Evolutionary conservation across 2,329 filamentous ascomycete genomes (phyloP).

Genomic region (Sporothrix sp.): DNA sequence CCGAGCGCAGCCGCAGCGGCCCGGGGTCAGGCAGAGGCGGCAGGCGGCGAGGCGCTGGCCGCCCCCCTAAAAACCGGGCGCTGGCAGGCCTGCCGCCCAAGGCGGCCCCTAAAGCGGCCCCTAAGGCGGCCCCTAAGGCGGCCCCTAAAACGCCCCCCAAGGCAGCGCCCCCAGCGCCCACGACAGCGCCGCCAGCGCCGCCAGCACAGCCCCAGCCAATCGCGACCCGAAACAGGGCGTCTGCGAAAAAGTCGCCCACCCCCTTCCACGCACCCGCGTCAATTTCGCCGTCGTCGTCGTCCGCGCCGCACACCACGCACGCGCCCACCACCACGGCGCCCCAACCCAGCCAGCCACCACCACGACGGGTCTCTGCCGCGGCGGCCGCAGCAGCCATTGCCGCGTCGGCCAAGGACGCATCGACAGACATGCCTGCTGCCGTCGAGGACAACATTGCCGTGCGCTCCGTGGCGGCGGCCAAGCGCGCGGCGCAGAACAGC

Average conservation of each 20-base stretch:
- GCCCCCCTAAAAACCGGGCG: slow-evolving; percentile 13
- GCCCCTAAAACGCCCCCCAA: too few species aligned
- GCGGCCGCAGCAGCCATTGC: slow-evolving; percentile 10
- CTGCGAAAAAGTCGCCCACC: slow-evolving; percentile 21
- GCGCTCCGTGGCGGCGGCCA: slow-evolving; percentile 10
- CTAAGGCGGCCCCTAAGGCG: too few species aligned
- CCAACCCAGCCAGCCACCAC: slow-evolving; percentile 10
- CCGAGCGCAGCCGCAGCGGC: slow-evolving; percentile 2
- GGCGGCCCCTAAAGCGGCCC: not conserved
- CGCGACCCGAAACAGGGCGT: slow-evolving; percentile 21
- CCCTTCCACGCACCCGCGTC: slow-evolving; percentile 10
- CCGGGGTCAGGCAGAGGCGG: slow-evolving; percentile 16
- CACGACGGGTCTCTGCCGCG: slow-evolving; percentile 9
- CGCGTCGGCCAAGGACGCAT: slow-evolving; percentile 8
- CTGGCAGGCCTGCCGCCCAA: not conserved
- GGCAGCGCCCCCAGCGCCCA: slow-evolving; percentile 7
- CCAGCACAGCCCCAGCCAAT: slow-evolving; percentile 20
- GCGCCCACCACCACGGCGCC: slow-evolving; percentile 4
- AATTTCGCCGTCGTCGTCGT: slow-evolving; percentile 17
- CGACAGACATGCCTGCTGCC: slow-evolving; percentile 15
- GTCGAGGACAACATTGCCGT: slow-evolving; percentile 12
- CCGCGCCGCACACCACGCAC: not conserved
- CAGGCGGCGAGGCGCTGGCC: slow-evolving; percentile 14
- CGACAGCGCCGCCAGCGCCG: slow-evolving; percentile 12
- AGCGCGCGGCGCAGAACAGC: slow-evolving; percentile 15